Conservation (phyloP, 768 basidiomycete genomes). For the Termitomyces sp. region DNA sequence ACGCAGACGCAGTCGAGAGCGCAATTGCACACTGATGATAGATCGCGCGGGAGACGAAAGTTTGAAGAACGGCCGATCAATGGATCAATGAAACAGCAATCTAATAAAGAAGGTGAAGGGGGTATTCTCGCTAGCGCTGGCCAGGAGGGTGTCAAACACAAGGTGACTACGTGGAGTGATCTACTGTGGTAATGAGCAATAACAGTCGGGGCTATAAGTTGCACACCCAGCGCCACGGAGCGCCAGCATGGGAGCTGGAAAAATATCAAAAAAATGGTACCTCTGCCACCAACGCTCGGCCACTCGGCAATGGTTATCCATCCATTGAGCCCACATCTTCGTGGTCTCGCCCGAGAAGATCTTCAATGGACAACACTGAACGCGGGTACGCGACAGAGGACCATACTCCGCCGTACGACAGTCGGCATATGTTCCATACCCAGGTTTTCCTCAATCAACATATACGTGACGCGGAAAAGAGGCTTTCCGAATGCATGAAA, state of each 20-base stretch:
- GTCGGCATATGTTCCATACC: background rate
- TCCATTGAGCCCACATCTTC: background rate
- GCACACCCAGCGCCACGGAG: background rate
- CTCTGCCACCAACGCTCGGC: background rate
- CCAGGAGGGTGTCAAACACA: background rate
- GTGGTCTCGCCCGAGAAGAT: background rate
- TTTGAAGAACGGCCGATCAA: background rate
- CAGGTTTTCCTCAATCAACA: background rate
- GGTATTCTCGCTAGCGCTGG: background rate
- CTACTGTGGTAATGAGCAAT: background rate
- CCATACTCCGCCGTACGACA: background rate
- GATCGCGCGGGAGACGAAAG: background rate
- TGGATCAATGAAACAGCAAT: background rate
- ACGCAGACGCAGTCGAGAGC: background rate
- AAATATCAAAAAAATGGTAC: background rate
- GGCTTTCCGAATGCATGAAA: constrained; percentile 3
- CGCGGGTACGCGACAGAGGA: background rate
- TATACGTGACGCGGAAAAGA: background rate
- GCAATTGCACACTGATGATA: background rate
- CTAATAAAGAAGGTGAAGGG: background rate
- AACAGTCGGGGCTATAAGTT: background rate
- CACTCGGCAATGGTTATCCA: background rate
- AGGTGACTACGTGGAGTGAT: constrained; percentile 2
- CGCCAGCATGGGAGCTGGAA: background rate
- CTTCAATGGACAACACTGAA: background rate